Conservation (phyloP, 148 eudicot species). For the Vaccinium vitisidaea region DNA sequence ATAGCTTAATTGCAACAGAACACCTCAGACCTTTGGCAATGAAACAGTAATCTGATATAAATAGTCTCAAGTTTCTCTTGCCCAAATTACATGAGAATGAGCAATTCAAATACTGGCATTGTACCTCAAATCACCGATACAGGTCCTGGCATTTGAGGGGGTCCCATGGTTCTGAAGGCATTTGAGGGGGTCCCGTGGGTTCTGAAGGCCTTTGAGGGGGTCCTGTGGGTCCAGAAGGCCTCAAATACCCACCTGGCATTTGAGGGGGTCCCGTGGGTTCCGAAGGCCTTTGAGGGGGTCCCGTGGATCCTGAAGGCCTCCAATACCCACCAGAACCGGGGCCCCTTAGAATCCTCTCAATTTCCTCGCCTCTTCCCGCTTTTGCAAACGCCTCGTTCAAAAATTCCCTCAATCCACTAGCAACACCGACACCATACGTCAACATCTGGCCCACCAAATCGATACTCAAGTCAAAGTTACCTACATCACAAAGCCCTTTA, state of each 20-base stretch:
- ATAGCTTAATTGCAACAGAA: neutral
- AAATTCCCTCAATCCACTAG: conserved; percentile 71
- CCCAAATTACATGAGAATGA: neutral
- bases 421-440: conserved; percentile 72
- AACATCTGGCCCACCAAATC: conserved; percentile 54
- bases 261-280: no score
- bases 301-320: conserved; percentile 28
- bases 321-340: conserved; percentile 31
- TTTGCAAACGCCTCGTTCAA: conserved; percentile 62
- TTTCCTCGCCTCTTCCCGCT: conserved; percentile 70
- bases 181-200: neutral
- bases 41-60: neutral
- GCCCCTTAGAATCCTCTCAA: conserved; percentile 58
- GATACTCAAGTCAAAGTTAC: conserved; percentile 34
- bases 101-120: neutral
- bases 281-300: conserved; percentile 18
- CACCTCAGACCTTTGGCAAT: neutral
- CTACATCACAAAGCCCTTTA: conserved; percentile 65
- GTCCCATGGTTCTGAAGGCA: neutral
- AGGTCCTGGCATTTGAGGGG: conserved; percentile 8
- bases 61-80: neutral
- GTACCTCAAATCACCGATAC: conserved; percentile 6
- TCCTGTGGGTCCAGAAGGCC: conserved; percentile 28
- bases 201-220: conserved; percentile 15
- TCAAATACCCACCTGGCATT: conserved; percentile 19